Percentiles rank a stretch among this genome's conserved stretches.
These are phyloP conservation scores for Tilletiaria anomala DNA, from an alignment of 1,284 basidiomycete species.

Conservation along the genomic window DNA sequence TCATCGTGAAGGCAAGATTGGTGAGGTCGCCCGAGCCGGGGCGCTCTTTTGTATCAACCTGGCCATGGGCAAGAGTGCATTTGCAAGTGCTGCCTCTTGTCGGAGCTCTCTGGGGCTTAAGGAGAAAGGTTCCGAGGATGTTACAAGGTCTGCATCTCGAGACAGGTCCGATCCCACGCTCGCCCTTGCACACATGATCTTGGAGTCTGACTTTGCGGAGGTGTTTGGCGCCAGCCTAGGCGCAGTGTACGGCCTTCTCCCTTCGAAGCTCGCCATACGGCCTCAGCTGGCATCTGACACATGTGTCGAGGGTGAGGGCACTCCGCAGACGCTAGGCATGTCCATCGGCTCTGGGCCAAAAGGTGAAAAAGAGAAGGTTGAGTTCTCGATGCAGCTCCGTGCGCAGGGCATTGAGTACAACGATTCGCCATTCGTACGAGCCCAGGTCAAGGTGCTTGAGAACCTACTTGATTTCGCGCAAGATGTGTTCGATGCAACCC, in stretches of 20 bases:
- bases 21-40: constrained; percentile 83
- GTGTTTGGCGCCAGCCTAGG: constrained; percentile 85
- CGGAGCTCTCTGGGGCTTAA: no score
- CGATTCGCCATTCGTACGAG: constrained; percentile 59
- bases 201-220: constrained; percentile 90
- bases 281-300: constrained; percentile 37
- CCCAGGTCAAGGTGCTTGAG: constrained; percentile 69
- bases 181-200: constrained; percentile 76
- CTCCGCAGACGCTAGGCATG: no score
- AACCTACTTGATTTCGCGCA: constrained; percentile 82
- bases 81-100: no score
- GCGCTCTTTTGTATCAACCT: constrained; percentile 84
- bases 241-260: constrained; percentile 80
- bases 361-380: no score
- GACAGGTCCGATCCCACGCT: constrained; percentile 42
- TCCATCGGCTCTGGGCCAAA: no score
- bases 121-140: no score
- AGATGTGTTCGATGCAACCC: constrained; percentile 48
- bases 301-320: constrained; percentile 46
- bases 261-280: constrained; percentile 62
- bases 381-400: no score
- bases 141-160: constrained; percentile 3
- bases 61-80: no score
- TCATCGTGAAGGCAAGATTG: constrained; percentile 82
- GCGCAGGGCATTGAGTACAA: no score